These are phyloP conservation scores for Penicillium janthinellum DNA, from an alignment of 2,329 filamentous ascomycete species.

Conservation along the genomic window DNA sequence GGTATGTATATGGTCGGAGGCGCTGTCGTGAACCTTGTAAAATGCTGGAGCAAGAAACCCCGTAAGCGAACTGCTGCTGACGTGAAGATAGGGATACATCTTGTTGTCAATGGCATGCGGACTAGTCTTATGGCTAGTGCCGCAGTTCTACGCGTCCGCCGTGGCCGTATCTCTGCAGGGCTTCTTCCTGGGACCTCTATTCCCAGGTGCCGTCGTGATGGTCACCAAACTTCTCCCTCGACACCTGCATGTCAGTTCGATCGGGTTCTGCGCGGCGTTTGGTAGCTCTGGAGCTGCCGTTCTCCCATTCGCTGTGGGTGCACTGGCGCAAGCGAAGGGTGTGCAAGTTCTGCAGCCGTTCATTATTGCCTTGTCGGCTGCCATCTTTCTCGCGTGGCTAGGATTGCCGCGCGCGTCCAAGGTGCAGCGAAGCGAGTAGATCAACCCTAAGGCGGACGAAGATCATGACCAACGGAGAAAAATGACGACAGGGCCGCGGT, in stretches of 20 bases:
- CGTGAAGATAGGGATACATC: conserved; percentile 57
- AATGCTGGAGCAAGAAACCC: too few relatives aligned
- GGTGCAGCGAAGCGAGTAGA: conserved; percentile 16
- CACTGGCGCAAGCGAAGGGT: conserved; percentile 56
- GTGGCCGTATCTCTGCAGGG: conserved; percentile 72
- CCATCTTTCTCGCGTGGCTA: conserved; percentile 55
- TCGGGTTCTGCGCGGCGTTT: conserved; percentile 78
- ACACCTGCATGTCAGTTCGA: conserved; percentile 74
- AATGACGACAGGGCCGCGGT: neutral
- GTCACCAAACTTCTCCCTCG: conserved; percentile 73
- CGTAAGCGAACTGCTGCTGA: neutral
- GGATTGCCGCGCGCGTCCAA: conserved; percentile 33
- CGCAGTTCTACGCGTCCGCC: conserved; percentile 71
- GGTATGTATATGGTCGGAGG: conserved; percentile 20
- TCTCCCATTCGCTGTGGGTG: conserved; percentile 50
- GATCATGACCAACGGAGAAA: neutral
- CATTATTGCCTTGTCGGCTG: conserved; percentile 56
- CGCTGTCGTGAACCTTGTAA: too few relatives aligned
- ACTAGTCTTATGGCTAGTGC: conserved; percentile 79
- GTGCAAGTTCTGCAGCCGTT: conserved; percentile 64
- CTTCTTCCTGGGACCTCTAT: conserved; percentile 78
- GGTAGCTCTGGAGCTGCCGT: conserved; percentile 68
- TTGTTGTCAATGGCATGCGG: conserved; percentile 64
- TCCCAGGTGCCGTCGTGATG: conserved; percentile 72
- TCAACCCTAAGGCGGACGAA: neutral